phyloP scores from a whole-genome alignment of 202 grass and related monocot species.

The Setaria italica region DNA sequence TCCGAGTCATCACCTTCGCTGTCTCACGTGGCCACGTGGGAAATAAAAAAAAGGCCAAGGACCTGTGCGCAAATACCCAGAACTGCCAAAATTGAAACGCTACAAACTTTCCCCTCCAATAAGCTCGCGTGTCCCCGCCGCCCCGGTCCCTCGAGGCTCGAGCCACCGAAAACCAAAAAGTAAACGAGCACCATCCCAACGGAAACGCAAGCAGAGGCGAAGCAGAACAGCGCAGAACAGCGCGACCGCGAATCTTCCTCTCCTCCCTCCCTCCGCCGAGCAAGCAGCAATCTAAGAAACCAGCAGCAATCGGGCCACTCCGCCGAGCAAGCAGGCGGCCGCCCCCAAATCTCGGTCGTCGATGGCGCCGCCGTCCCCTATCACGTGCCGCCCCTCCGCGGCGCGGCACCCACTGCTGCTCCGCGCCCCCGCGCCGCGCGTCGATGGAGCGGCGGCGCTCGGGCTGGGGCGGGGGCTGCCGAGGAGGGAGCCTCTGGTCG shows the following conservation, averaged over 20 bases:
- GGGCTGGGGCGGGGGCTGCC: neutral
- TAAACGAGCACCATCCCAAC: no score
- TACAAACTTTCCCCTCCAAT: neutral
- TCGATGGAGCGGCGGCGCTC: neutral
- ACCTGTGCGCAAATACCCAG: neutral
- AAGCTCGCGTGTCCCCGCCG: slow-evolving; percentile 17
- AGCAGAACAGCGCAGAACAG: neutral
- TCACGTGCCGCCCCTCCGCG: slow-evolving; percentile 40
- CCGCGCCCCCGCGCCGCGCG: neutral
- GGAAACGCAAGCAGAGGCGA: slow-evolving; percentile 32
- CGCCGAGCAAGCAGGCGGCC: neutral
- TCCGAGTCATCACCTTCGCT: neutral
- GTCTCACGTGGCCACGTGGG: neutral
- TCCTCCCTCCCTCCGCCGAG: slow-evolving; percentile 6
- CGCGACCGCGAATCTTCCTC: slow-evolving; percentile 45
- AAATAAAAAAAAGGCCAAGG: neutral
- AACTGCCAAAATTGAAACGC: slow-evolving; percentile 3
- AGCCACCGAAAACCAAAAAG: neutral
- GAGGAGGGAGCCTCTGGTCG: slow-evolving; percentile 26
- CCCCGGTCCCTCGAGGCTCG: neutral
- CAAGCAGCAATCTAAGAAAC: neutral
- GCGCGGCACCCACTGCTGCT: slow-evolving; percentile 38
- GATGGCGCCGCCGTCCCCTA: slow-evolving; percentile 41
- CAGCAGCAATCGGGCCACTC: neutral
- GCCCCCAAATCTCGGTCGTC: neutral